Evolutionary conservation across 495 filamentous ascomycete genomes (phyloP).

Genomic region (Neurospora tetrasperma): DNA sequence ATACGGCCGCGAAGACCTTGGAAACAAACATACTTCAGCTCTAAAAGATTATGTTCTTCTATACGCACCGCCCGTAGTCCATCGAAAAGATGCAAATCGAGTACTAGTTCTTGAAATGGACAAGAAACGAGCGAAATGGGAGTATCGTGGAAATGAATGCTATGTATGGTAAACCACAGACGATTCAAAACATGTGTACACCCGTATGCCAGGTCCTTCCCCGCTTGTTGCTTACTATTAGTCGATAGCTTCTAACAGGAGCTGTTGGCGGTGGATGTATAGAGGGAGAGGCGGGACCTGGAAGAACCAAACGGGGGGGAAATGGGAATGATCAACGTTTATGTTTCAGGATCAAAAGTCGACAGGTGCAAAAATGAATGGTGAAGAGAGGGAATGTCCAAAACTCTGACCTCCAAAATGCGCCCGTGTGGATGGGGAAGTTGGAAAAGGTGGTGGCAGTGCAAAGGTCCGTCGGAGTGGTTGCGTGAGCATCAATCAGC

Average conservation of each 20-base stretch:
- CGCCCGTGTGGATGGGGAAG: not conserved
- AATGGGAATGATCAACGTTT: not conserved
- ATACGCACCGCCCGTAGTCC: not conserved
- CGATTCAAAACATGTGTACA: not conserved
- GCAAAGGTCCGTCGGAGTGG: not conserved
- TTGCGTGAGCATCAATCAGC: not conserved
- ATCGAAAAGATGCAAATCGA: not conserved
- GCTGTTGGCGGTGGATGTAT: not conserved
- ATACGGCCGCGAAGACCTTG: constrained; percentile 26
- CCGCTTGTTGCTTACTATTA: not conserved
- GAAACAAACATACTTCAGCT: constrained; percentile 22
- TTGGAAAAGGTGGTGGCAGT: not conserved
- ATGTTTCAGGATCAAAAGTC: not conserved
- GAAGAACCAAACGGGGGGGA: not conserved
- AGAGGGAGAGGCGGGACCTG: not conserved
- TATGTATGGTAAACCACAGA: not conserved
- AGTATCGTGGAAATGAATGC: not conserved
- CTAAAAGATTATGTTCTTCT: not conserved
- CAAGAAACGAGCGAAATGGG: not conserved
- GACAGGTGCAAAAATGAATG: not conserved
- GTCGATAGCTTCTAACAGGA: not conserved
- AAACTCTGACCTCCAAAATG: not conserved
- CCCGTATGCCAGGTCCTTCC: not conserved
- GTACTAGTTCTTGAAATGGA: not conserved
- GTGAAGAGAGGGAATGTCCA: not conserved